Percentiles rank a stretch among this genome's conserved stretches.
Evolutionary conservation across 768 basidiomycete genomes (phyloP).

Genomic region (Neoboletus subvelutipes): DNA sequence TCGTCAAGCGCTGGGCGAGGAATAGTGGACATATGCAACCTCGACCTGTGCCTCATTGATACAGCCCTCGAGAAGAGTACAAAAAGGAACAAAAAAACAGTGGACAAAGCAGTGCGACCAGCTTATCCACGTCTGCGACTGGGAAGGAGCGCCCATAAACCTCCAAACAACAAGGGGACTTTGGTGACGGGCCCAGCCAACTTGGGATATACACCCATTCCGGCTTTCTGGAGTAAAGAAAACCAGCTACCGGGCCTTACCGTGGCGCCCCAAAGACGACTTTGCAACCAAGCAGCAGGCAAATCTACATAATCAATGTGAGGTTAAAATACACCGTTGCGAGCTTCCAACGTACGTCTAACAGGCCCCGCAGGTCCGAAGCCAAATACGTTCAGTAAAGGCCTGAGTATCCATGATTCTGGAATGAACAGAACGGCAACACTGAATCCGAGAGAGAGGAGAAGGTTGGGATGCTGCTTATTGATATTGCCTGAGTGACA

Average conservation of each 20-base stretch:
- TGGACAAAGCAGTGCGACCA: not conserved
- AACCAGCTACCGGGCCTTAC: not conserved
- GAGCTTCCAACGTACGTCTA: not conserved
- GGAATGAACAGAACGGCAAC: not conserved
- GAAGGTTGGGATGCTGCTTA: not conserved
- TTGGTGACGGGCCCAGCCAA: not conserved
- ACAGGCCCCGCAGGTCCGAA: not conserved
- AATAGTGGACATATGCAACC: too few species aligned
- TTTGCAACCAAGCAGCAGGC: not conserved
- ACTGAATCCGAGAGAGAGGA: not conserved
- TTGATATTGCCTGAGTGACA: not conserved
- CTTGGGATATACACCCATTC: not conserved
- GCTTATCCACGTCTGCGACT: not conserved
- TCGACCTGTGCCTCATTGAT: not conserved
- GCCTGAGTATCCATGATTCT: not conserved
- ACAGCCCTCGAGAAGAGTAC: not conserved
- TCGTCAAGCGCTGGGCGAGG: too few species aligned
- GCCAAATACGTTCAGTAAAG: not conserved
- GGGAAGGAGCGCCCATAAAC: not conserved
- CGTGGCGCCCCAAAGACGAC: not conserved
- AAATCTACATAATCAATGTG: not conserved
- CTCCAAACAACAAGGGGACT: slow-evolving; percentile 13
- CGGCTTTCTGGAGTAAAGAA: not conserved
- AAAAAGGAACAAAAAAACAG: not conserved
- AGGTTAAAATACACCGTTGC: not conserved